Evolutionary conservation across 441 rosid species (phyloP).

Genomic region (Syzygium syzygioides): DNA sequence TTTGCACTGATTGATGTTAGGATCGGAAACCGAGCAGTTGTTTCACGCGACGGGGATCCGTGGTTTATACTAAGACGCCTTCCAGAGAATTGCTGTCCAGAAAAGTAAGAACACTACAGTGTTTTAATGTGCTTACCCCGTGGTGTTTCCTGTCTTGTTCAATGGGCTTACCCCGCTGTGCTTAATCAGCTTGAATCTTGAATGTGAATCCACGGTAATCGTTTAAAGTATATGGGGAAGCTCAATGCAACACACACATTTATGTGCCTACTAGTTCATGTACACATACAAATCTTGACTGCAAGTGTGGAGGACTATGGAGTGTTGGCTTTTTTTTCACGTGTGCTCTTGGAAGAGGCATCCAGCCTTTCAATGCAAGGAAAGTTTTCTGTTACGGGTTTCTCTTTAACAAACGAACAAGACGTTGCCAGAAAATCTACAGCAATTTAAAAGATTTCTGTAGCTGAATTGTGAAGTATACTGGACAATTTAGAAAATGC

Average conservation of each 20-base stretch:
- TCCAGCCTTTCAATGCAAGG: neutral
- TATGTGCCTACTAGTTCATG: neutral
- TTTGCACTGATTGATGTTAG: slow-evolving; percentile 18
- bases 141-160: neutral
- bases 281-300: neutral
- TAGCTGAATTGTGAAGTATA: neutral
- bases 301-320: neutral
- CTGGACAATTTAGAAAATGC: neutral
- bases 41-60: slow-evolving; percentile 78
- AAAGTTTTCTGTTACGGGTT: neutral
- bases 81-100: slow-evolving; percentile 58
- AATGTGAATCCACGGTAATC: neutral
- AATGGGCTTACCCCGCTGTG: neutral
- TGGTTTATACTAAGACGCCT: slow-evolving; percentile 90
- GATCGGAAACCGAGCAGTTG: slow-evolving; percentile 71
- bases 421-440: neutral
- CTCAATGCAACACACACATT: neutral
- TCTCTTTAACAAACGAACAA: neutral
- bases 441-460: neutral
- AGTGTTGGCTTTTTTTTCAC: neutral
- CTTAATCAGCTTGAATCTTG: neutral
- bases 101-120: slow-evolving; percentile 29
- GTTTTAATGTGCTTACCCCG: neutral
- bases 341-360: neutral
- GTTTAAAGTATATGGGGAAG: neutral